These are phyloP conservation scores for Neostapfia colusana DNA, from an alignment of 176 grass and related monocot genomes.

Conservation along the genomic window DNA sequence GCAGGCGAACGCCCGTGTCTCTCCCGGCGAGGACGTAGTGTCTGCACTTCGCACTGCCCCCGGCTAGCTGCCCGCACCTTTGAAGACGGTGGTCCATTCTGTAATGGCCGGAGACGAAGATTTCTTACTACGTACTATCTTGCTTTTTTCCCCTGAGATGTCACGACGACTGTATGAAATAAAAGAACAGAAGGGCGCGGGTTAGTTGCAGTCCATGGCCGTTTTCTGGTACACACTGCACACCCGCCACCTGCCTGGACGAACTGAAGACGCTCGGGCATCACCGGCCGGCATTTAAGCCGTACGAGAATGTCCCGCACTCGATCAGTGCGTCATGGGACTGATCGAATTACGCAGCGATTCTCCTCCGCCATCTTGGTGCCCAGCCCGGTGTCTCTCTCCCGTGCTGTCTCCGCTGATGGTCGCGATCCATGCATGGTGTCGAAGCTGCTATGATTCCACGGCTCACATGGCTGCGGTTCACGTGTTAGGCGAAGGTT, in stretches of 20 bases:
- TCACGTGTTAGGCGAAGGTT: no score
- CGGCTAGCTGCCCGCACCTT: neutral
- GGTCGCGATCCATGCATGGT: neutral
- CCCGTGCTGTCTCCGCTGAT: neutral
- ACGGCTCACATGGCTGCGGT: neutral
- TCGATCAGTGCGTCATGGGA: neutral
- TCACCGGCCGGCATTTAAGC: conserved; percentile 28
- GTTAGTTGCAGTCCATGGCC: neutral
- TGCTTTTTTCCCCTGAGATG: neutral
- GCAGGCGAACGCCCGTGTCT: conserved; percentile 1
- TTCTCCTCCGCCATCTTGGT: neutral
- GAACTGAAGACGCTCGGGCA: neutral
- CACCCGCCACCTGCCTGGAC: neutral
- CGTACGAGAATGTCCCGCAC: neutral
- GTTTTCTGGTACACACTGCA: neutral
- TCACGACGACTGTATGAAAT: neutral
- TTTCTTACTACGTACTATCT: neutral
- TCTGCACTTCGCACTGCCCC: neutral
- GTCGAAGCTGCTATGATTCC: neutral
- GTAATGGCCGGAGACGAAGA: neutral
- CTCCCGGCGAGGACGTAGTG: neutral
- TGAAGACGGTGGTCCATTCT: neutral
- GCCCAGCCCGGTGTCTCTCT: neutral
- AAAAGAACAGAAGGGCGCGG: neutral
- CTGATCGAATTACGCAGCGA: neutral